Evolutionary conservation across 1,284 basidiomycete species (phyloP), one percentile per base, ranked within the genome.

Genomic region (Ustilago curta): DNA sequence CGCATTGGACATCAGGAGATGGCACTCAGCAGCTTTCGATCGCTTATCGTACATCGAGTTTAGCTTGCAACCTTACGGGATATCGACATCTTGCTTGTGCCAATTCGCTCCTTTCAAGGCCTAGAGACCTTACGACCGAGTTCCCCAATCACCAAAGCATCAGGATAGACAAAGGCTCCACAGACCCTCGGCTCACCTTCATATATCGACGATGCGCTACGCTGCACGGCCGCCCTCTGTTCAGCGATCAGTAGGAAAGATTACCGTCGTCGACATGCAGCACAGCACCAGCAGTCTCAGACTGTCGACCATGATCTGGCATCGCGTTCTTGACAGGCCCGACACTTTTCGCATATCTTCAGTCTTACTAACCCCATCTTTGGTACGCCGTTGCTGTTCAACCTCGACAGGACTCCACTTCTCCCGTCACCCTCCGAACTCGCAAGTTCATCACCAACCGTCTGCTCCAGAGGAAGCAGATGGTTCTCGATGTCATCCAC

Each of bases 361-460:
- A 39, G 19, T 45, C 18, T 23, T 9, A 50, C 65, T 68, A 31
- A 60, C 53, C 50, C 48, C 32, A 23, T 39, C 29, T 14, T 29
- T 19, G 35, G 44, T 52, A 25, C 8, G 23, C 31, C 11, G 21
- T 52, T 40, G 6, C 31, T 23, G 8, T 19, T 37, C 31, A 18
- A 39, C 18, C 19, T 50, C 48, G 42, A 39, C 63, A 84, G 86
- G 95, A 95, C 88, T 89, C 88, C 87, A 88, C 90, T 88, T 92
- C 95, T 87, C 93, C 96, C 81, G 90, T 99, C 83, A 99, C 97
- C 80, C 90, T 99, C 86, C 93, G 97, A 85, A 98, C 97, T 67
- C 93, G 96, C 88, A 98, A 99, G 89, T 99, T 99, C 90, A 93
- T 98, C 87, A 97, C 95, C 85, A 99, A 99, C 91, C 94, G 95